phyloP scores from a whole-genome alignment of 1,139 yeast genomes.

The Suhomyces anneliseae region DNA sequence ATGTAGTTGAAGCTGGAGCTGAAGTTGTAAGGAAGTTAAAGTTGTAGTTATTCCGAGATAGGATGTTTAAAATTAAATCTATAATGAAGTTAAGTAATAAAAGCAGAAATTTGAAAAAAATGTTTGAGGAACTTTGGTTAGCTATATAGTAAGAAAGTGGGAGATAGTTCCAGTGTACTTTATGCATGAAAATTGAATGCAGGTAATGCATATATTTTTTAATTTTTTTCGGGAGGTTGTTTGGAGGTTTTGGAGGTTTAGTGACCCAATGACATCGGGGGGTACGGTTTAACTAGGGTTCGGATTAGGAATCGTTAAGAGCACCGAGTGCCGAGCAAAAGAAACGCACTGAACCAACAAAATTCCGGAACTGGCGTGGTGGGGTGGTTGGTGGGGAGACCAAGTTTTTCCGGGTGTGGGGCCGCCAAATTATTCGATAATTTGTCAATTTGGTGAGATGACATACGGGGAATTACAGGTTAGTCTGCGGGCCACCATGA shows the following conservation, averaged over 20 bases:
- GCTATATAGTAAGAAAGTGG: background rate
- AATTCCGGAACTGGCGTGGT: background rate
- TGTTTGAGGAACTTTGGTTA: too few species aligned
- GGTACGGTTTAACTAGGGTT: background rate
- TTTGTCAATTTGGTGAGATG: background rate
- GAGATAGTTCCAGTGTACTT: background rate
- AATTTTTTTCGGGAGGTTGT: background rate
- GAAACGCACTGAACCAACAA: conserved; percentile 1
- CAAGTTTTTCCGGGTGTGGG: conserved; percentile 12
- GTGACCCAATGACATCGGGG: background rate
- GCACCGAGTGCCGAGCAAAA: background rate
- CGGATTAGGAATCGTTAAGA: background rate
- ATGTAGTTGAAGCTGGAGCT: too few species aligned
- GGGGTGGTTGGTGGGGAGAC: conserved; percentile 1
- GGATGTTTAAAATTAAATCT: too few species aligned
- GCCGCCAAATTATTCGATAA: background rate
- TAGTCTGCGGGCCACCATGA: background rate
- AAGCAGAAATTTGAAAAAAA: too few species aligned
- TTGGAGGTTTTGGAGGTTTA: background rate
- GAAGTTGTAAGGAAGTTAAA: too few species aligned
- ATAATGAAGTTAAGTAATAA: too few species aligned
- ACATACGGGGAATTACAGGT: conserved; percentile 1
- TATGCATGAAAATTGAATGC: background rate
- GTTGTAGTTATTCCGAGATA: too few species aligned
- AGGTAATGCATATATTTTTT: background rate